Percentiles rank a stretch among this genome's conserved stretches.
Evolutionary conservation across 2,329 filamentous ascomycete genomes (phyloP).

Genomic region (Epichloe uncinata): DNA sequence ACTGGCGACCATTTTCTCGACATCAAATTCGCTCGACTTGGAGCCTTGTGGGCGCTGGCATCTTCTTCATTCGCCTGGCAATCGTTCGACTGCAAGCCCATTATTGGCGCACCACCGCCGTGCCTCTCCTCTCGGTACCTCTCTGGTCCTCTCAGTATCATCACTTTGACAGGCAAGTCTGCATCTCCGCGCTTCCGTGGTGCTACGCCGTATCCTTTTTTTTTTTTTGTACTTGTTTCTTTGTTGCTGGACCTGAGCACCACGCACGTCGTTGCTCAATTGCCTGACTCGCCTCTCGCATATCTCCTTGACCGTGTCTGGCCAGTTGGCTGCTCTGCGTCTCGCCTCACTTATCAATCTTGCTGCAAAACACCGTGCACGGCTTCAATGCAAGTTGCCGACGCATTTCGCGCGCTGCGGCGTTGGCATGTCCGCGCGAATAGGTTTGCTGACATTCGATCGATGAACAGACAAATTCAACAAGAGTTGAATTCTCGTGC

Average conservation of each 20-base stretch:
- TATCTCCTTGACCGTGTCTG: neutral
- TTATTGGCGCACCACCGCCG: neutral
- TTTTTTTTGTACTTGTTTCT: neutral
- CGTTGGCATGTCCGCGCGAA: neutral
- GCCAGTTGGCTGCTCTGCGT: neutral
- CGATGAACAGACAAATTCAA: constrained; percentile 15
- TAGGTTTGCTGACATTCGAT: constrained; percentile 21
- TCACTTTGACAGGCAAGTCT: neutral
- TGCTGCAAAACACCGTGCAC: neutral
- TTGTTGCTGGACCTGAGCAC: neutral
- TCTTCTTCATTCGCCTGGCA: neutral
- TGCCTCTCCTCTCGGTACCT: no score
- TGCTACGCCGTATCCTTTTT: neutral
- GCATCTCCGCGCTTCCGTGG: neutral
- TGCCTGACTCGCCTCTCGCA: neutral
- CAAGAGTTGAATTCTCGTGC: neutral
- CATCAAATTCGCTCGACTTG: neutral
- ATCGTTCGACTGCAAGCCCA: neutral
- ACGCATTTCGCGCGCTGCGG: neutral
- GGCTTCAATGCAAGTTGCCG: neutral
- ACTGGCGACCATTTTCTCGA: neutral
- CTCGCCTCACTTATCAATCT: neutral
- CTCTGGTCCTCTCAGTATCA: neutral
- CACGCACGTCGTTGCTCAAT: neutral
- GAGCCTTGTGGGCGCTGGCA: neutral